Evolutionary conservation across 495 filamentous ascomycete genomes (phyloP).

Genomic region (Penicillium angulare): DNA sequence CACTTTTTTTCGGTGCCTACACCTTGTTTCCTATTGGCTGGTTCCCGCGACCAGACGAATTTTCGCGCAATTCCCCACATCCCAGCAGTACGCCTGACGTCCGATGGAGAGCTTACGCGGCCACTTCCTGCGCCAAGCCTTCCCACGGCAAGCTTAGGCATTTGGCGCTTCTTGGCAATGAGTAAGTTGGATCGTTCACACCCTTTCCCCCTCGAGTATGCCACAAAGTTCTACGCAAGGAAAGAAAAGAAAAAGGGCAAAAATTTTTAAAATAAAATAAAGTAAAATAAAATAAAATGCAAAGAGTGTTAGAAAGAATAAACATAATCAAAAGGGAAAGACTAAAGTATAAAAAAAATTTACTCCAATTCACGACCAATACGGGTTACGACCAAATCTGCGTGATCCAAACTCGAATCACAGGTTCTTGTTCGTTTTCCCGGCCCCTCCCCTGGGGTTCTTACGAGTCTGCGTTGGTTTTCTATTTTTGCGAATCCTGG

Average conservation of each 20-base stretch:
- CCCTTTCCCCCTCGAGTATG: background rate
- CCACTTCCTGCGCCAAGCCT: slow-evolving; percentile 26
- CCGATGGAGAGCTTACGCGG: slow-evolving; percentile 30
- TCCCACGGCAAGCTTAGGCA: slow-evolving; percentile 30
- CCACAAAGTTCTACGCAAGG: background rate
- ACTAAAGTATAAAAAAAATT: too few species aligned
- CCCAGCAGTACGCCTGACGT: slow-evolving; percentile 17
- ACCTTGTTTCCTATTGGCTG: slow-evolving; percentile 8
- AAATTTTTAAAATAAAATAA: background rate
- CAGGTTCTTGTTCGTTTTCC: background rate
- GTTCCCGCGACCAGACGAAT: background rate
- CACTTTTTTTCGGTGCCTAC: background rate
- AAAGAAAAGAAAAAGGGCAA: background rate
- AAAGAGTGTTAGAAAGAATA: background rate
- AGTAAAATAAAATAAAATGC: background rate
- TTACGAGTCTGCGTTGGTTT: slow-evolving; percentile 1
- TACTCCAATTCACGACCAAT: too few species aligned
- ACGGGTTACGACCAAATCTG: too few species aligned
- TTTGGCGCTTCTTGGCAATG: slow-evolving; percentile 29
- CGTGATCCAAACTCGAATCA: too few species aligned
- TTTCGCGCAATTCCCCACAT: slow-evolving; percentile 15
- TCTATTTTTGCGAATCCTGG: slow-evolving; percentile 4
- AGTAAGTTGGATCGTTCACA: background rate
- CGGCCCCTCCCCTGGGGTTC: background rate
- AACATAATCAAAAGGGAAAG: too few species aligned